phyloP scores from a whole-genome alignment of 768 basidiomycete species.

The Hypsizygus marmoreus region DNA sequence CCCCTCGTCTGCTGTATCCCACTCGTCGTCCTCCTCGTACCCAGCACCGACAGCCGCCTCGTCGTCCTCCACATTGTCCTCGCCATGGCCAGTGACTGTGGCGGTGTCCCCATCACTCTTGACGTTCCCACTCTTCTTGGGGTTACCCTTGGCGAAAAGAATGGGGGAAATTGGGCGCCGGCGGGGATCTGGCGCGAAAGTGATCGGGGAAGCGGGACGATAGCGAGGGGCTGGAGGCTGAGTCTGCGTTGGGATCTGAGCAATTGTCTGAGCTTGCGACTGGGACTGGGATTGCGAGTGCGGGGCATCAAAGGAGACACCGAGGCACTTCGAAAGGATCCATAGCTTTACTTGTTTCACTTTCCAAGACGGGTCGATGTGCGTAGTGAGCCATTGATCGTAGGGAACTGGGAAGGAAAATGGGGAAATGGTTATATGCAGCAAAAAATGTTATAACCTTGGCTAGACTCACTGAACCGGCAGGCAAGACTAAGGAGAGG shows the following conservation, averaged over 20 bases:
- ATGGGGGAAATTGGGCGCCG: constrained; percentile 45
- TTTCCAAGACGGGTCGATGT: constrained; percentile 61
- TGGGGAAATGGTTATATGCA: no score
- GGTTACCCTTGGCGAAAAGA: constrained; percentile 36
- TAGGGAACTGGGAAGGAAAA: constrained; percentile 72
- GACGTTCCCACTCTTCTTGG: background rate
- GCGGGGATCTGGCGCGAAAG: constrained; percentile 56
- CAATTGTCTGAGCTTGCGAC: background rate
- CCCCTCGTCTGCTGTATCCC: constrained; percentile 22
- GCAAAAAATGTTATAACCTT: no score
- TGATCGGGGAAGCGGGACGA: constrained; percentile 67
- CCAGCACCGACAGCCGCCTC: constrained; percentile 15
- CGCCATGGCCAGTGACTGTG: constrained; percentile 25
- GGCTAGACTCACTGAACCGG: no score
- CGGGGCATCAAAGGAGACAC: constrained; percentile 32
- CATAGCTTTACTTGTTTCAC: constrained; percentile 64
- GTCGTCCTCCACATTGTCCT: constrained; percentile 34
- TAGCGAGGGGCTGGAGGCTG: constrained; percentile 10
- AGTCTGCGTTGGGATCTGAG: constrained; percentile 3
- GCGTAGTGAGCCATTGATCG: constrained; percentile 80
- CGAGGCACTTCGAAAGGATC: constrained; percentile 58
- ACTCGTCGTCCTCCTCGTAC: constrained; percentile 37
- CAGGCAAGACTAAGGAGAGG: no score
- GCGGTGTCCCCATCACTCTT: background rate
- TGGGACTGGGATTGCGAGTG: constrained; percentile 14